phyloP scores from a whole-genome alignment of 2,329 filamentous ascomycete genomes.

The Fusarium papillatum region DNA sequence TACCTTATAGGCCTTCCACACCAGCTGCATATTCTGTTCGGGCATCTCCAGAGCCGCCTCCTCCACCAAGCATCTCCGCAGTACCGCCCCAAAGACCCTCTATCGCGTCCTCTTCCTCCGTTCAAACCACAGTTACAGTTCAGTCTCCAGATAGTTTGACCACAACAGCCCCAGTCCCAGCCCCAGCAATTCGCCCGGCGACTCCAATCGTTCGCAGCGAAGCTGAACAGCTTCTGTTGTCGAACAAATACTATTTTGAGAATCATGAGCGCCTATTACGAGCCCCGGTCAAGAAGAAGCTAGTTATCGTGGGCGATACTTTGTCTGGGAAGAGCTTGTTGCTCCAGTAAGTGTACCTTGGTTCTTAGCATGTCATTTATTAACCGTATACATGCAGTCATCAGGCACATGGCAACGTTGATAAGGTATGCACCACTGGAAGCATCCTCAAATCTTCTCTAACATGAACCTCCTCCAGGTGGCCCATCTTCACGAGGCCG shows the following conservation, averaged over 20 bases:
- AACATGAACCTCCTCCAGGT: neutral
- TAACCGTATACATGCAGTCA: neutral
- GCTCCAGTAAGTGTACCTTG: neutral
- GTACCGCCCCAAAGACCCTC: neutral
- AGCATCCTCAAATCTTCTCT: neutral
- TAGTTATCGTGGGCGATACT: neutral
- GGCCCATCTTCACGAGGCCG: neutral
- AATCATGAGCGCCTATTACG: neutral
- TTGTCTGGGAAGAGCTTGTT: neutral
- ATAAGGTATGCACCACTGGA: neutral
- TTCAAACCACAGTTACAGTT: neutral
- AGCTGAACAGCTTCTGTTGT: neutral
- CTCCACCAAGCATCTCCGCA: neutral
- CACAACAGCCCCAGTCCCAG: neutral
- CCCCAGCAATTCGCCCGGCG: neutral
- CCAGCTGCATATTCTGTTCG: neutral
- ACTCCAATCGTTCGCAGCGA: neutral
- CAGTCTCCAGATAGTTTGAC: neutral
- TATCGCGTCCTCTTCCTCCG: neutral
- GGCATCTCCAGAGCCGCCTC: neutral
- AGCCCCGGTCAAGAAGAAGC: neutral
- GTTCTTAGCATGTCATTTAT: neutral
- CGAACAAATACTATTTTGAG: neutral
- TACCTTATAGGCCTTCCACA: neutral
- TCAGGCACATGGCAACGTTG: neutral